These are phyloP conservation scores for Marsdenia floribunda DNA, from an alignment of 257 asterid genomes.

Conservation along the genomic window DNA sequence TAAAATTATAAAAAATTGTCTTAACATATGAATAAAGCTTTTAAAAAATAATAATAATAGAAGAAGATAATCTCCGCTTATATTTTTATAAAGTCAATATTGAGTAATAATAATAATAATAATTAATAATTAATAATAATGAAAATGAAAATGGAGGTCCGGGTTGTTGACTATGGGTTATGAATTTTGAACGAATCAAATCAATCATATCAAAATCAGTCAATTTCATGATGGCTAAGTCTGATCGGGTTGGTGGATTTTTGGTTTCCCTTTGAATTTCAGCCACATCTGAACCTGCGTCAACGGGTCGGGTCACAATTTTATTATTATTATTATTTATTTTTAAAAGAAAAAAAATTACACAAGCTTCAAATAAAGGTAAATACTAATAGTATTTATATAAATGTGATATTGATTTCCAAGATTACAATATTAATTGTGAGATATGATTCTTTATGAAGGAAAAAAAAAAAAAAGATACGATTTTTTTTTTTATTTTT, in stretches of 20 bases:
- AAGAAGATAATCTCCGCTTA: too few species aligned
- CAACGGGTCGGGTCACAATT: conserved; percentile 31
- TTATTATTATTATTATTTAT: too few species aligned
- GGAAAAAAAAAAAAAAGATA: too few species aligned
- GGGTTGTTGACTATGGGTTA: conserved; percentile 24
- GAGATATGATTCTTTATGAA: too few species aligned
- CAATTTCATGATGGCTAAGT: conserved; percentile 28
- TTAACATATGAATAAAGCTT: too few species aligned
- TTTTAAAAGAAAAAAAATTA: too few species aligned
- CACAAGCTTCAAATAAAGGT: neutral
- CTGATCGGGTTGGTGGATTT: conserved; percentile 44
- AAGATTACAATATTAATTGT: too few species aligned
- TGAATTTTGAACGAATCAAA: conserved; percentile 31
- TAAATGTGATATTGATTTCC: neutral
- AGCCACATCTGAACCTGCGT: neutral
- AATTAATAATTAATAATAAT: neutral
- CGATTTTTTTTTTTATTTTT: too few species aligned
- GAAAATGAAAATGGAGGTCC: neutral
- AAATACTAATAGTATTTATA: neutral
- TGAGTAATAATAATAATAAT: too few species aligned
- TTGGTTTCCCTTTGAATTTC: conserved; percentile 40
- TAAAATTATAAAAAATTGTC: too few species aligned
- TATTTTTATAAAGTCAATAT: conserved; percentile 4
- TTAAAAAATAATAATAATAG: too few species aligned
- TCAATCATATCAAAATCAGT: conserved; percentile 36